phyloP scores from a whole-genome alignment of 2,329 filamentous ascomycete genomes.

The Pseudogymnoascus sp. region DNA sequence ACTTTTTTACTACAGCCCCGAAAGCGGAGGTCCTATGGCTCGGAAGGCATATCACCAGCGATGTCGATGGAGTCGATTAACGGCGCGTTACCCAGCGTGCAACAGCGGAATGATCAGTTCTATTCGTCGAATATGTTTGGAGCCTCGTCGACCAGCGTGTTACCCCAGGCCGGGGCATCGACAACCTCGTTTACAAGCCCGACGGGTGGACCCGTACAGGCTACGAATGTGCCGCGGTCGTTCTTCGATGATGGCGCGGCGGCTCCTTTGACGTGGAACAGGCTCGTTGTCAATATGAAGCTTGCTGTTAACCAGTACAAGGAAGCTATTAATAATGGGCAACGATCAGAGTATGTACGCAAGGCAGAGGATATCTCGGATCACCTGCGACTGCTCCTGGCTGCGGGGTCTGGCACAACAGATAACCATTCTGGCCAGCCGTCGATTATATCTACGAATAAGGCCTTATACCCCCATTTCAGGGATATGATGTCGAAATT shows the following conservation, averaged over 20 bases:
- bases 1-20: conserved; percentile 39
- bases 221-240: conserved; percentile 60
- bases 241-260: conserved; percentile 87
- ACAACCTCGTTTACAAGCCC: conserved; percentile 52
- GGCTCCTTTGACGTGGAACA: conserved; percentile 77
- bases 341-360: conserved; percentile 83
- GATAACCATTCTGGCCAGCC: conserved; percentile 98
- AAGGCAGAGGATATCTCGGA: conserved; percentile 98
- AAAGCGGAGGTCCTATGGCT: conserved; percentile 51
- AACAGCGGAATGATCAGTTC: conserved; percentile 50
- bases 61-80: conserved; percentile 89
- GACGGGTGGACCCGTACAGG: conserved; percentile 25
- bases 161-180: conserved; percentile 26
- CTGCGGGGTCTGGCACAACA: conserved; percentile 90
- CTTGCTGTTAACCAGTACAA: conserved; percentile 82
- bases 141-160: conserved; percentile 42
- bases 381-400: conserved; percentile 85
- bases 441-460: conserved; percentile 98
- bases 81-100: conserved; percentile 51
- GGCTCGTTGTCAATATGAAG: conserved; percentile 88
- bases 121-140: conserved; percentile 45
- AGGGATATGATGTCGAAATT: conserved; percentile 99
- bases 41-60: conserved; percentile 70
- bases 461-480: conserved; percentile 93
- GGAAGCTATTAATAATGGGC: conserved; percentile 75